Evolutionary conservation across 495 filamentous ascomycete species (phyloP), one percentile per base, ranked within the genome.

Genomic region (Penicillium samsonianum): DNA sequence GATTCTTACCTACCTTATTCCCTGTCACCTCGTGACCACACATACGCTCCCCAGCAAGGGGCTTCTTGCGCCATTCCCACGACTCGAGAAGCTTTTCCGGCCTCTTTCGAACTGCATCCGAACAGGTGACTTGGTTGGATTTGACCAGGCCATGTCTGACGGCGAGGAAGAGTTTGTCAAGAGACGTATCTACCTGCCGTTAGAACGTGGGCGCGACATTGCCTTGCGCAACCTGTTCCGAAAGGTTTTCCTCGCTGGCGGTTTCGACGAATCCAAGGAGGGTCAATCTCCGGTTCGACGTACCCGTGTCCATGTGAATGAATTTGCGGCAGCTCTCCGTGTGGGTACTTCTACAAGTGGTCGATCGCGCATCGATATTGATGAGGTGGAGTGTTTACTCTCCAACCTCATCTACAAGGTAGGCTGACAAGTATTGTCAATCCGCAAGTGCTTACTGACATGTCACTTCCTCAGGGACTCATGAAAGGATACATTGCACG

Each of bases 401-500:
- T 90, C 95, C 6, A 96, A 96, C 64, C 86, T 95, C 78, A 96
- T 98, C 37, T 98, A 98, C 76, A 98, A 96, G 83, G 91, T 94
- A 68, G 64, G 85, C 62, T 41, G 8, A n/a, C n/a, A 16, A 10
- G 23, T 22, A 26, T 26, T 0, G 2, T 16, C 0, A 5, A 12
- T 33, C 10, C 2, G 16, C 5, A 22, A 31, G 23, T 4, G 17
- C 23, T 60, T 48, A 65, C 57, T 69, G 16, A 60, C 63, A 19
- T 30, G 3, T 35, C 26, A 43, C 53, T 20, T 45, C 35, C 28
- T 31, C 59, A 98, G 91, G 88, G 89, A 53, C 80, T 94, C 14
- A 96, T 98, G 87, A 98, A 97, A 75, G 94, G 94, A 51, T 98
- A 98, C 75, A 98, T 98, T 59, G 84, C 91, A 28, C 90, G 92